phyloP scores from a whole-genome alignment of 306 rosid species.

The Mucuna pruriens region DNA sequence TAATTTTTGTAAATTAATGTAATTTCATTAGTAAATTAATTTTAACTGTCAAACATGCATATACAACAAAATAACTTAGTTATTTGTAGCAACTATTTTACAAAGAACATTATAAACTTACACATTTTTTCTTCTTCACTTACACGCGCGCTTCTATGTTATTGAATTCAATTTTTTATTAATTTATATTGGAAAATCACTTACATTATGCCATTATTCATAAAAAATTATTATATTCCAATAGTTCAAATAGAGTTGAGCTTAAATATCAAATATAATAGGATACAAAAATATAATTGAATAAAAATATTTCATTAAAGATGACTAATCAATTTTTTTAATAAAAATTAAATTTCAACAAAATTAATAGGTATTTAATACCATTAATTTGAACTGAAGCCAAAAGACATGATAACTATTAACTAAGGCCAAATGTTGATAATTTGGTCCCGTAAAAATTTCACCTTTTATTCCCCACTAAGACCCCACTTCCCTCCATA shows the following conservation, averaged over 20 bases:
- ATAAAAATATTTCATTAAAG: too few species aligned
- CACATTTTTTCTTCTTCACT: not conserved
- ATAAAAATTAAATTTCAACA: too few species aligned
- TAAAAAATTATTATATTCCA: not conserved
- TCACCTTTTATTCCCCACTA: not conserved
- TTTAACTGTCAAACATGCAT: not conserved
- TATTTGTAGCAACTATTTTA: not conserved
- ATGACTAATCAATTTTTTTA: too few species aligned
- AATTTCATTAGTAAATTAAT: not conserved
- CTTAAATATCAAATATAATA: too few species aligned
- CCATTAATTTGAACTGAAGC: not conserved
- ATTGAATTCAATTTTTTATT: too few species aligned
- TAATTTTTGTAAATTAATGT: not conserved
- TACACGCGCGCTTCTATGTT: not conserved
- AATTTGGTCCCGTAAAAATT: not conserved
- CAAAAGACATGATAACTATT: not conserved
- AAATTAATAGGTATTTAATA: too few species aligned
- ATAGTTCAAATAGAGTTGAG: too few species aligned
- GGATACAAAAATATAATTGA: too few species aligned
- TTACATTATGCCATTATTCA: not conserved
- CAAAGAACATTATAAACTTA: not conserved
- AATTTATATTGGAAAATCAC: too few species aligned
- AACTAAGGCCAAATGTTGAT: not conserved
- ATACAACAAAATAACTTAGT: not conserved
- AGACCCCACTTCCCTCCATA: conserved; percentile 36